These are phyloP conservation scores for Aspergillus thermomutatus DNA, from an alignment of 2,329 filamentous ascomycete species.

Conservation along the genomic window DNA sequence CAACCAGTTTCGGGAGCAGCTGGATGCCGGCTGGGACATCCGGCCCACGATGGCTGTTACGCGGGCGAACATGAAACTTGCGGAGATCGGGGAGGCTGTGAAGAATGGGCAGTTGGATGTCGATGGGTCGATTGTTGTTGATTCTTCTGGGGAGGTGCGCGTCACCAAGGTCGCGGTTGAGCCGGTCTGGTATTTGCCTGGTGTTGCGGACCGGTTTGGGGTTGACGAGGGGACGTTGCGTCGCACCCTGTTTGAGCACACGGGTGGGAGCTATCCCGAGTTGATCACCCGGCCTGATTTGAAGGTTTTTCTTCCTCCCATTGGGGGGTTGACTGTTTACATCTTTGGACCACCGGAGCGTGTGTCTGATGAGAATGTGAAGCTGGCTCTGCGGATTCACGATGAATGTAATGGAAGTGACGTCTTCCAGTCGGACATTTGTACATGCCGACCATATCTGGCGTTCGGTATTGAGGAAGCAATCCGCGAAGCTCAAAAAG, in stretches of 20 bases:
- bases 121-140: conserved; percentile 89
- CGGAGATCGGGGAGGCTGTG: conserved; percentile 88
- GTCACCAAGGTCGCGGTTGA: conserved; percentile 98
- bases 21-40: conserved; percentile 70
- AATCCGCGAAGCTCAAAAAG: conserved; percentile 92
- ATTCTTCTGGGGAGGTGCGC: conserved; percentile 77
- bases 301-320: conserved; percentile 92
- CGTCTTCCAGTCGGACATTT: conserved; percentile 97
- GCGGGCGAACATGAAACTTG: conserved; percentile 92
- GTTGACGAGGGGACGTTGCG: conserved; percentile 85
- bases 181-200: conserved; percentile 84
- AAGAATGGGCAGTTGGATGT: conserved; percentile 68
- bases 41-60: conserved; percentile 89
- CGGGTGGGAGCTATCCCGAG: conserved; percentile 93
- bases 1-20: conserved; percentile 71
- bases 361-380: conserved; percentile 81
- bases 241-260: conserved; percentile 88
- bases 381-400: conserved; percentile 79
- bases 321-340: conserved; percentile 93
- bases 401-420: conserved; percentile 94
- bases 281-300: conserved; percentile 92
- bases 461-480: conserved; percentile 97
- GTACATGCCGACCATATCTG: conserved; percentile 86
- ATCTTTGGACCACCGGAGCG: conserved; percentile 94
- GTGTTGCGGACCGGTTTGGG: conserved; percentile 87